phyloP scores from a whole-genome alignment of 2,329 filamentous ascomycete genomes.

The Xenosphaeropsis pyriputrescens region DNA sequence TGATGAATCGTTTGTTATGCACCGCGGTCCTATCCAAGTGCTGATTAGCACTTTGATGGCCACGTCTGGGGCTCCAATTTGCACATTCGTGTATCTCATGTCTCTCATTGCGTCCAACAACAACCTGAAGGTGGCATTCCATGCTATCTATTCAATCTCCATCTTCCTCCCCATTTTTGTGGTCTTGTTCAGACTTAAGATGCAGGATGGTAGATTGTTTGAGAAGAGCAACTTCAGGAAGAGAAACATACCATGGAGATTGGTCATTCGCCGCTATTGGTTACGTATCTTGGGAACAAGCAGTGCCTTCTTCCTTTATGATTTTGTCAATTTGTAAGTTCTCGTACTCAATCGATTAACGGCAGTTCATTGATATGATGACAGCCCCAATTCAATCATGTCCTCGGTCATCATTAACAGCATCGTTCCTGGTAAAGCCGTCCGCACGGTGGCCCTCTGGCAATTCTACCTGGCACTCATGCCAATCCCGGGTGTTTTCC shows the following conservation, averaged over 20 bases:
- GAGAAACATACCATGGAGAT: constrained; percentile 13
- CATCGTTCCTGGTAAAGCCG: constrained; percentile 16
- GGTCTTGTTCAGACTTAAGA: constrained; percentile 18
- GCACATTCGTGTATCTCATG: constrained; percentile 21
- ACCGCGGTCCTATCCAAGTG: constrained; percentile 20
- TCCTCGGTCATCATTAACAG: constrained; percentile 19
- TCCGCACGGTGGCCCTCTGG: constrained; percentile 20
- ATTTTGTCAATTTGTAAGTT: constrained; percentile 19
- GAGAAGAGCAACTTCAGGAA: constrained; percentile 18
- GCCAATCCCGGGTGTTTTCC: constrained; percentile 18
- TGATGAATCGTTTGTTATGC: constrained; percentile 3
- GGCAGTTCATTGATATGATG: too few relatives aligned
- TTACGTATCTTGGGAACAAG: constrained; percentile 17
- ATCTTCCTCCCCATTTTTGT: constrained; percentile 18
- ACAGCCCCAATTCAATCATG: constrained; percentile 19
- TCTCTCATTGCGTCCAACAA: constrained; percentile 20
- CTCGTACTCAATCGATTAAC: too few relatives aligned
- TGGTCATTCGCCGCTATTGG: constrained; percentile 16
- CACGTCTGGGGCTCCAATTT: constrained; percentile 17
- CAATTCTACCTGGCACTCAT: constrained; percentile 19
- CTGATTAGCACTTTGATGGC: constrained; percentile 21
- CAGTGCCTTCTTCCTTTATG: constrained; percentile 20
- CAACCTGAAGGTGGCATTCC: constrained; percentile 15
- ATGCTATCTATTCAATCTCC: constrained; percentile 18
- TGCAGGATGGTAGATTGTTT: constrained; percentile 19